phyloP scores from a whole-genome alignment of 352 stramenopile species.

The Saprolegnia diclina region DNA sequence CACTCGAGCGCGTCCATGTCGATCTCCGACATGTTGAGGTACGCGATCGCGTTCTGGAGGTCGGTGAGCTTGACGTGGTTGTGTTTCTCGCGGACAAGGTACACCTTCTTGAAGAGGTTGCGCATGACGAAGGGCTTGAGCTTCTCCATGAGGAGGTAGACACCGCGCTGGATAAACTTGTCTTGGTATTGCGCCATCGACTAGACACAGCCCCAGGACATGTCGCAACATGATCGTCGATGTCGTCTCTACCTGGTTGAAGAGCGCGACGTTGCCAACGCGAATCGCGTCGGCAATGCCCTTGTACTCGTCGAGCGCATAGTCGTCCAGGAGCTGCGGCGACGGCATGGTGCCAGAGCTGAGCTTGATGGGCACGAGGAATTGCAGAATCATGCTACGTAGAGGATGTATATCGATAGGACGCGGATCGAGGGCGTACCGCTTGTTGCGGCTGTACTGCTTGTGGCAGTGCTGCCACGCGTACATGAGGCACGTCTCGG shows the following conservation, averaged over 20 bases:
- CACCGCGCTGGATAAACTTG: conserved; percentile 88
- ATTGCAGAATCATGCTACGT: conserved; percentile 88
- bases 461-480: conserved; percentile 90
- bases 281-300: conserved; percentile 88
- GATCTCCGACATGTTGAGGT: conserved; percentile 76
- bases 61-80: conserved; percentile 88
- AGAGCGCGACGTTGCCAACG: conserved; percentile 88
- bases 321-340: conserved; percentile 85
- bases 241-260: conserved; percentile 78
- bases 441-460: conserved; percentile 84
- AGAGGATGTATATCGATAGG: background rate
- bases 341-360: conserved; percentile 90
- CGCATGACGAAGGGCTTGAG: conserved; percentile 92
- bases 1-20: conserved; percentile 97
- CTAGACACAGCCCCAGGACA: background rate
- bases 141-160: conserved; percentile 96
- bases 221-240: background rate
- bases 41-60: conserved; percentile 82
- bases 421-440: conserved; percentile 26
- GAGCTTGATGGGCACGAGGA: conserved; percentile 92
- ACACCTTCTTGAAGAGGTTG: conserved; percentile 96
- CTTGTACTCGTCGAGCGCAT: conserved; percentile 79
- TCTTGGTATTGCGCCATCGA: conserved; percentile 87
- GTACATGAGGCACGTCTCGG: conserved; percentile 91
- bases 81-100: conserved; percentile 55